Evolutionary conservation across 2,329 filamentous ascomycete species (phyloP).

Genomic region (Alternaria longipes): DNA sequence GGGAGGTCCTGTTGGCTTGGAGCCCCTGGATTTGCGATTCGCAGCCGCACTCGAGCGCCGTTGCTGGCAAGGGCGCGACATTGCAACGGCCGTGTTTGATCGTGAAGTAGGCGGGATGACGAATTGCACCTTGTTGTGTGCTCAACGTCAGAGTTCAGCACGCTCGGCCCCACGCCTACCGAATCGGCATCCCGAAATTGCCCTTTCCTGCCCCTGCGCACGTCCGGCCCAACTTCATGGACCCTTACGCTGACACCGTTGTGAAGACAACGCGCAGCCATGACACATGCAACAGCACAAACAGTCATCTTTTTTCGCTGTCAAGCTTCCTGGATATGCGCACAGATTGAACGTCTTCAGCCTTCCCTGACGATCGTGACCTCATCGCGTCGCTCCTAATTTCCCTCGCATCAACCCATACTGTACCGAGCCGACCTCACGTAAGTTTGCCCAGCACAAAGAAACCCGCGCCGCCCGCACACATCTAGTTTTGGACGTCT

Average conservation of each 20-base stretch:
- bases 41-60: slow-evolving; percentile 35
- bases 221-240: neutral
- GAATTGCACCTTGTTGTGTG: slow-evolving; percentile 13
- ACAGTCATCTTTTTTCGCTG: neutral
- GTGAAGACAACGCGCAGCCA: neutral
- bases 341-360: neutral
- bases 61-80: slow-evolving; percentile 40
- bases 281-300: neutral
- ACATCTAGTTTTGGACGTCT: neutral
- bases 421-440: neutral
- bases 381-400: neutral
- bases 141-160: slow-evolving; percentile 14
- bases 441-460: neutral
- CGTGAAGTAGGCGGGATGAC: neutral
- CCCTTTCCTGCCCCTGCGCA: slow-evolving; percentile 1
- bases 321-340: neutral
- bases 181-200: slow-evolving; percentile 8
- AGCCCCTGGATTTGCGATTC: slow-evolving; percentile 23
- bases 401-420: neutral
- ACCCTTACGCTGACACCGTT: neutral
- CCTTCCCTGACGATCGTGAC: neutral
- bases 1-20: slow-evolving; percentile 25
- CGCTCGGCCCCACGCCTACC: slow-evolving; percentile 17
- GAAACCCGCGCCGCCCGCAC: slow-evolving; percentile 2
- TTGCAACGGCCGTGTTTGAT: slow-evolving; percentile 11